These are phyloP conservation scores for Purshia tridentata DNA, from an alignment of 306 rosid genomes.

Conservation along the genomic window DNA sequence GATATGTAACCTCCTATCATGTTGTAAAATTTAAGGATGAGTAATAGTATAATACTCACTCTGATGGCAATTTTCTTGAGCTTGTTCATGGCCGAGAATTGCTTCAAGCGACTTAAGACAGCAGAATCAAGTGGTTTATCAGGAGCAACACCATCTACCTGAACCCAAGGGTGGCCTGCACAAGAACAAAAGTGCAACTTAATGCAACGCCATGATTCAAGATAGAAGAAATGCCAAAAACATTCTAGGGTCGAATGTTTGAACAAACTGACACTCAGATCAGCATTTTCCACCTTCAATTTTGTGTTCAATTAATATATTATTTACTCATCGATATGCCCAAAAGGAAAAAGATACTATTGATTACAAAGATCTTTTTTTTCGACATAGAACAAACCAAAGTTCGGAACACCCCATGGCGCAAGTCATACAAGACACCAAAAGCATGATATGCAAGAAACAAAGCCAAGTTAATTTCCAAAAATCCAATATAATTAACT, in stretches of 20 bases:
- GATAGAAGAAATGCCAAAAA: conserved; percentile 15
- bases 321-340: background rate
- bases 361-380: background rate
- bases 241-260: conserved; percentile 2
- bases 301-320: background rate
- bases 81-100: conserved; percentile 90
- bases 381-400: background rate
- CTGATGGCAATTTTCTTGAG: conserved; percentile 86
- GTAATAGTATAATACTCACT: conserved; percentile 47
- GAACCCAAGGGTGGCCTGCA: conserved; percentile 96
- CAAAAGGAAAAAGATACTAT: background rate
- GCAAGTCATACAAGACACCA: background rate
- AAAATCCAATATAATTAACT: background rate
- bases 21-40: conserved; percentile 12
- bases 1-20: conserved; percentile 1
- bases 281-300: conserved; percentile 3
- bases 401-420: background rate
- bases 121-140: conserved; percentile 94
- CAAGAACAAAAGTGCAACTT: conserved; percentile 29
- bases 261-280: background rate
- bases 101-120: conserved; percentile 86
- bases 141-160: conserved; percentile 75
- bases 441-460: background rate
- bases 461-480: background rate
- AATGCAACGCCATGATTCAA: conserved; percentile 15